These are phyloP conservation scores for Ogataea ganodermae DNA, from an alignment of 805 yeast species.

Conservation along the genomic window DNA sequence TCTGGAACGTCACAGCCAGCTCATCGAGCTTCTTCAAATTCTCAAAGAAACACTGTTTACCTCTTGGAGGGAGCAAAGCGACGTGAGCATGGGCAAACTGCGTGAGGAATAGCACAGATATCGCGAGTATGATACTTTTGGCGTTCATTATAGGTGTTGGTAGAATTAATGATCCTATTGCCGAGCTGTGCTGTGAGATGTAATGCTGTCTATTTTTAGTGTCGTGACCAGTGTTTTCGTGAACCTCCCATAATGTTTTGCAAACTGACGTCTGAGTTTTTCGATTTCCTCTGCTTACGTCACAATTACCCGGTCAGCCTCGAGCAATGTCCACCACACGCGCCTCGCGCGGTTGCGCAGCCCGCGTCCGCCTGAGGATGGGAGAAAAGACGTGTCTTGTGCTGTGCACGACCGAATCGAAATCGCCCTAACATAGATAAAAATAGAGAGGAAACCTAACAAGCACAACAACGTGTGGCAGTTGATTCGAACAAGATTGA, in stretches of 20 bases:
- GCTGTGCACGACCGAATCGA: constrained; percentile 2
- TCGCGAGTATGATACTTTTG: constrained; percentile 9
- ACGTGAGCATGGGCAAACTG: constrained; percentile 60
- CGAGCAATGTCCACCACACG: no score
- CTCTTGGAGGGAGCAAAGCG: constrained; percentile 77
- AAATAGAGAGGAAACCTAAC: constrained; percentile 1
- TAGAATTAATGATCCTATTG: not conserved
- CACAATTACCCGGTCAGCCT: constrained; percentile 3
- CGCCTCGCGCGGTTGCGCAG: constrained; percentile 3
- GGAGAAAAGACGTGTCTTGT: not conserved
- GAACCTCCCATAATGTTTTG: not conserved
- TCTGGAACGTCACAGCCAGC: constrained; percentile 86
- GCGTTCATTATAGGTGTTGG: constrained; percentile 5
- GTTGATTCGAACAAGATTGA: no score
- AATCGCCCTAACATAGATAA: constrained; percentile 4
- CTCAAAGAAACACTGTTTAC: constrained; percentile 88
- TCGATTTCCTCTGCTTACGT: constrained; percentile 2
- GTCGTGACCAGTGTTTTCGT: not conserved
- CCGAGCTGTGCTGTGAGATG: not conserved
- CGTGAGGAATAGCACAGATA: constrained; percentile 16
- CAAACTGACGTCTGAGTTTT: not conserved
- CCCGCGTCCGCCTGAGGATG: not conserved
- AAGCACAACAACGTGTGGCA: not conserved
- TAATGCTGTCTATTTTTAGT: constrained; percentile 2
- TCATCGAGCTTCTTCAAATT: constrained; percentile 80